Conservation (phyloP, 192 early-diverging fungal genomes). For the Globomyces pollinis-pini region DNA sequence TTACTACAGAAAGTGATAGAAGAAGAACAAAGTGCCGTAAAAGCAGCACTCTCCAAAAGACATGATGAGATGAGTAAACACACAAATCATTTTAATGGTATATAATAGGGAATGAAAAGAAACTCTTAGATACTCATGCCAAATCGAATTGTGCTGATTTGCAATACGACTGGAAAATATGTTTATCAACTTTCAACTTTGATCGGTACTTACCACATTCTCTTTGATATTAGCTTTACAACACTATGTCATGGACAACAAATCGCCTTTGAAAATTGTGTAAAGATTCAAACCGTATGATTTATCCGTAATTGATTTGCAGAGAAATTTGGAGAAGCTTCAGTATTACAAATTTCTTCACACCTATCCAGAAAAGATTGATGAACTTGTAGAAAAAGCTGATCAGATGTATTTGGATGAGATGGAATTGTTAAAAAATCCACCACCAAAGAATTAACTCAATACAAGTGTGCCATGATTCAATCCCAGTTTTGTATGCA, state of each 20-base stretch:
- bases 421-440: constrained; percentile 1
- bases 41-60: neutral
- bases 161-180: neutral
- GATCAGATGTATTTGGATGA: neutral
- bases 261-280: neutral
- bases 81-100: too few relatives aligned
- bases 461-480: too few relatives aligned
- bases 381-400: neutral
- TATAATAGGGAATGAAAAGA: too few relatives aligned
- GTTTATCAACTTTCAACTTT: neutral
- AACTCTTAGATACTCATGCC: neutral
- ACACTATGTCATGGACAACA: neutral
- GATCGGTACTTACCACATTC: too few relatives aligned
- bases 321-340: neutral
- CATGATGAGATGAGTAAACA: too few relatives aligned
- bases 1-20: neutral
- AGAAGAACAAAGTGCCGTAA: neutral
- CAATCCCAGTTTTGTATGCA: too few relatives aligned
- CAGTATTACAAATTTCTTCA: neutral
- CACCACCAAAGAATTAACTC: too few relatives aligned
- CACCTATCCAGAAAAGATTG: neutral
- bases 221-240: too few relatives aligned
- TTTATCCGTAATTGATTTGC: neutral
- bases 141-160: neutral
- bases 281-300: neutral